These are phyloP conservation scores for Blastobotrys indianensis DNA, from an alignment of 1,139 yeast species.

Conservation along the genomic window DNA sequence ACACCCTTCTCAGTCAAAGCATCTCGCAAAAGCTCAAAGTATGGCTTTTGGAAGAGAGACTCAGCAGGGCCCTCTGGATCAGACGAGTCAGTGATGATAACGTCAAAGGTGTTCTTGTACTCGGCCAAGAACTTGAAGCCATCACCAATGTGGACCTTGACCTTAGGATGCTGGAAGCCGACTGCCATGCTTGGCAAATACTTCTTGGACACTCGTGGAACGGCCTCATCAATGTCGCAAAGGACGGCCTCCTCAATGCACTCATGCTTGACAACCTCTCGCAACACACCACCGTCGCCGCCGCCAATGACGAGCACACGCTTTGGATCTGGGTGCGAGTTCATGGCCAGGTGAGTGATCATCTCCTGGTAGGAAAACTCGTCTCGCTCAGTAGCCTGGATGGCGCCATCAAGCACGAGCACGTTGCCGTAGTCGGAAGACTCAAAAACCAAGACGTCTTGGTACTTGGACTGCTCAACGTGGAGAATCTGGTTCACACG, in stretches of 20 bases:
- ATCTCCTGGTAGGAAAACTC: conserved; percentile 86
- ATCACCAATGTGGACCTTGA: conserved; percentile 71
- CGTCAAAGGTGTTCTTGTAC: conserved; percentile 56
- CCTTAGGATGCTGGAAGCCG: conserved; percentile 65
- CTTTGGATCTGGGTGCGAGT: conserved; percentile 68
- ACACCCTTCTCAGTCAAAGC: conserved; percentile 71
- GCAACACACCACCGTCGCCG: conserved; percentile 88
- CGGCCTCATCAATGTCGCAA: conserved; percentile 89
- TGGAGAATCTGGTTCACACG: conserved; percentile 72
- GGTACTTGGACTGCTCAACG: conserved; percentile 71
- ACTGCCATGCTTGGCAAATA: conserved; percentile 78
- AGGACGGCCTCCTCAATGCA: conserved; percentile 64
- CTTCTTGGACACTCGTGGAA: conserved; percentile 65
- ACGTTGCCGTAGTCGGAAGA: conserved; percentile 77
- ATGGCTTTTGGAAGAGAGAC: conserved; percentile 77
- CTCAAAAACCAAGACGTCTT: conserved; percentile 74
- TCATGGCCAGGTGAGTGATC: conserved; percentile 73
- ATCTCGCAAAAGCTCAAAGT: conserved; percentile 63
- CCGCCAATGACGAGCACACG: conserved; percentile 85
- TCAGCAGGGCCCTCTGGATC: conserved; percentile 99
- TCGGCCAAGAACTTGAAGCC: conserved; percentile 75
- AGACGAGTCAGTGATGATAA: conserved; percentile 90
- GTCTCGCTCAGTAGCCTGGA: conserved; percentile 85
- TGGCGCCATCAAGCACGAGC: conserved; percentile 76
- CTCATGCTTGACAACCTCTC: conserved; percentile 76